A percentile compares a stretch with the other conserved stretches of the same genome.
phyloP scores from a whole-genome alignment of 169 alveolate species.

The Plasmodium gaboni region DNA sequence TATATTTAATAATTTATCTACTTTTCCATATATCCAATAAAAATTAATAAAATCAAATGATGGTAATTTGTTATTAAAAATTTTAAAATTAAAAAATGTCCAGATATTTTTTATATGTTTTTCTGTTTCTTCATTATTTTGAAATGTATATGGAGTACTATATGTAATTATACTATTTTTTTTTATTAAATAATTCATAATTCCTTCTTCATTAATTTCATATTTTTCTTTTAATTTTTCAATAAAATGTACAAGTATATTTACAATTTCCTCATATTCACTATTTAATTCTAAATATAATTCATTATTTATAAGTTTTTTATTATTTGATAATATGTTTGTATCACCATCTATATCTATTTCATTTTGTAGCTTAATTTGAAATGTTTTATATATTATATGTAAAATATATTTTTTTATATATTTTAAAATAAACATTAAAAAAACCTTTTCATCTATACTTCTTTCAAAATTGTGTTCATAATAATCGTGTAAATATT shows the following conservation, averaged over 20 bases:
- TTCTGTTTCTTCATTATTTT: constrained; percentile 55
- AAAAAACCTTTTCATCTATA: constrained; percentile 50
- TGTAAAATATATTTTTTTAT: constrained; percentile 44
- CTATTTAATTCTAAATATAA: constrained; percentile 26
- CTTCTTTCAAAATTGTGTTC: constrained; percentile 21
- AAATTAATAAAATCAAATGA: constrained; percentile 35
- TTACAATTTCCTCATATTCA: constrained; percentile 64
- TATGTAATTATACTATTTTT: constrained; percentile 36
- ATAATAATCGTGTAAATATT: constrained; percentile 52
- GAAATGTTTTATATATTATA: constrained; percentile 59
- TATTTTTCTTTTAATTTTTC: constrained; percentile 37
- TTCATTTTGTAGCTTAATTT: constrained; percentile 40
- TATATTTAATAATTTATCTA: constrained; percentile 21
- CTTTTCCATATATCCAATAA: constrained; percentile 49
- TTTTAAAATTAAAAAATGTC: constrained; percentile 64
- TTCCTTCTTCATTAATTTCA: constrained; percentile 39
- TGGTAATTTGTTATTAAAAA: constrained; percentile 58
- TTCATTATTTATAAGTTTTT: constrained; percentile 33
- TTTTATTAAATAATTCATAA: constrained; percentile 27
- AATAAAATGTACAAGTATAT: constrained; percentile 36
- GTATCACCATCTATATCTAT: constrained; percentile 60
- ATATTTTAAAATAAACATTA: constrained; percentile 61
- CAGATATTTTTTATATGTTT: constrained; percentile 69
- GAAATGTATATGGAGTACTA: constrained; percentile 62
- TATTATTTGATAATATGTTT: constrained; percentile 6